phyloP scores from a whole-genome alignment of 2,329 filamentous ascomycete genomes.

The Talaromyces sp. region DNA sequence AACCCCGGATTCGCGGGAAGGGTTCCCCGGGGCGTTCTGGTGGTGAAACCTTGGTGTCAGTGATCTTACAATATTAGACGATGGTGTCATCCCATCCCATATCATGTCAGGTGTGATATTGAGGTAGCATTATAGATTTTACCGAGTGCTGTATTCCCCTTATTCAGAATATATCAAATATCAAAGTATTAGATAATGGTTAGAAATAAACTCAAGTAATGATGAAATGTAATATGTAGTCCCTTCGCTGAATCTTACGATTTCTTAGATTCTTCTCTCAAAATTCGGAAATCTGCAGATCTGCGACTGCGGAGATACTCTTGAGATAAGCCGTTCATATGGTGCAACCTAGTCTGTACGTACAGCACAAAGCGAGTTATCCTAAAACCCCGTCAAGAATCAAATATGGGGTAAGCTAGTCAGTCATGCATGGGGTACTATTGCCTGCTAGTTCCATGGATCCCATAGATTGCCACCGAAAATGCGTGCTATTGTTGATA shows the following conservation, averaged over 20 bases:
- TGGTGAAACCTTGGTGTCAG: background rate
- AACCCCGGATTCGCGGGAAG: conserved; percentile 7
- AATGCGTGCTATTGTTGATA: background rate
- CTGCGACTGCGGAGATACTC: background rate
- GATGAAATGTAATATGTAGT: background rate
- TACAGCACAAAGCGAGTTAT: background rate
- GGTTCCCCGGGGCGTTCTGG: background rate
- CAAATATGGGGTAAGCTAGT: background rate
- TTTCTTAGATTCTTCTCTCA: background rate
- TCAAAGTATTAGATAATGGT: background rate
- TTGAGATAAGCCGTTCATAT: background rate
- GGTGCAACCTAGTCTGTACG: background rate
- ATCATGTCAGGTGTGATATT: background rate
- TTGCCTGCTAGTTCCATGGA: background rate
- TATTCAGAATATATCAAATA: no score
- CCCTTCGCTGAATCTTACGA: background rate
- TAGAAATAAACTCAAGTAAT: no score
- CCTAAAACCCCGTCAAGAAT: background rate
- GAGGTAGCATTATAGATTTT: background rate
- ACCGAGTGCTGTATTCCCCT: background rate
- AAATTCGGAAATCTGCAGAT: background rate
- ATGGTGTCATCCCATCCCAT: background rate
- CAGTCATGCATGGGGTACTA: background rate
- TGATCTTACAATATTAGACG: background rate
- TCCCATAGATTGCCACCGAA: background rate